Conservation (phyloP, 441 rosid genomes). For the Euphorbia corollata region DNA sequence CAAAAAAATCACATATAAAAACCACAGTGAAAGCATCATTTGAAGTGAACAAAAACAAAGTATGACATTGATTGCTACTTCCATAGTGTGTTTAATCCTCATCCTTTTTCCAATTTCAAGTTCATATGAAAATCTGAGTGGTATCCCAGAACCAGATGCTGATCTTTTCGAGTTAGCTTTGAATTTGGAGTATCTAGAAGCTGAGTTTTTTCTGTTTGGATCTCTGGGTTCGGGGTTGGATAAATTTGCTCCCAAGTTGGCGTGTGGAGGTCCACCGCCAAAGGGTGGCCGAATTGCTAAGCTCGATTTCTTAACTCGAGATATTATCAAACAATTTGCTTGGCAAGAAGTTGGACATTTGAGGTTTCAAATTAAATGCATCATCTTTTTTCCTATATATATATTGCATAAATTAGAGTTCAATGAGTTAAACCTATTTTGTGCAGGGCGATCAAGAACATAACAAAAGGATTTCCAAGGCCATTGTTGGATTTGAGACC, state of each 20-base stretch:
- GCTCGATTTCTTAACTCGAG: conserved; percentile 51
- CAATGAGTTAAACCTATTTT: too few relatives aligned
- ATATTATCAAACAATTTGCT: conserved; percentile 71
- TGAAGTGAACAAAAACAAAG: not conserved
- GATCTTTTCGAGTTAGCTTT: conserved; percentile 68
- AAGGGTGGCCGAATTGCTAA: conserved; percentile 52
- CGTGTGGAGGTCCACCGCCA: conserved; percentile 68
- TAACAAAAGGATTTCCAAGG: conserved; percentile 69
- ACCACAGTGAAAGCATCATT: not conserved
- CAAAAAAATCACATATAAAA: not conserved
- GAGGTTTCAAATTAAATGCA: conserved; percentile 31
- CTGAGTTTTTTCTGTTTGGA: conserved; percentile 76
- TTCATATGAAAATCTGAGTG: not conserved
- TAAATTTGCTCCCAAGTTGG: conserved; percentile 48
- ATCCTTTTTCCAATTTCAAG: conserved; percentile 17
- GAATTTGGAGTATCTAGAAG: conserved; percentile 78
- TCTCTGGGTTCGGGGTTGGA: conserved; percentile 73
- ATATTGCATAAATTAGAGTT: too few relatives aligned
- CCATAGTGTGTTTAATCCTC: conserved; percentile 14
- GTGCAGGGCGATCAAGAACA: conserved; percentile 56
- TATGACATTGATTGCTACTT: conserved; percentile 8
- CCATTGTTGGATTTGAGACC: conserved; percentile 65
- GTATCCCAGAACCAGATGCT: conserved; percentile 36
- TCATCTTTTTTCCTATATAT: not conserved
- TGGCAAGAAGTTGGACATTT: conserved; percentile 89